phyloP scores from a whole-genome alignment of 2,329 filamentous ascomycete genomes.

The Cladosporium sp. region DNA sequence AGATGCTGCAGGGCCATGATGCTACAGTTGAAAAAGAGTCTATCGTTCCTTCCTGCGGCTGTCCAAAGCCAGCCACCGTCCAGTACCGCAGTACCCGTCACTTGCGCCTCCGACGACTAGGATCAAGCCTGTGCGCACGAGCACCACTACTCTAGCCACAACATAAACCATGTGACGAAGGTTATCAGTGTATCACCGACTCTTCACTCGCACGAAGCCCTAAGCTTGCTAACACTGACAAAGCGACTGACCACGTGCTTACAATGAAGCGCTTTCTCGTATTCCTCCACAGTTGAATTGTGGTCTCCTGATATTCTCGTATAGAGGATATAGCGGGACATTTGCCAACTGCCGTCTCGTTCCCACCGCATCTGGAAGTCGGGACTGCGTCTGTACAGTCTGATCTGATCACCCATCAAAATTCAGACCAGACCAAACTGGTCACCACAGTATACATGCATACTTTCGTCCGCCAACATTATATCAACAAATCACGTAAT shows the following conservation, averaged over 20 bases:
- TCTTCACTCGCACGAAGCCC: neutral
- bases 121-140: conserved; percentile 1
- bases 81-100: neutral
- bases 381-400: neutral
- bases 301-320: conserved; percentile 5
- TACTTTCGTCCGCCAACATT: neutral
- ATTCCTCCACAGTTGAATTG: neutral
- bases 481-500: neutral
- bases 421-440: neutral
- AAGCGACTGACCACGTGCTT: neutral
- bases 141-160: neutral
- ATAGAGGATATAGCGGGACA: neutral
- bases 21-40: neutral
- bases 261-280: neutral
- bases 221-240: conserved; percentile 14
- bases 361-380: neutral
- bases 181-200: neutral
- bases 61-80: neutral
- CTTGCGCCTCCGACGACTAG: neutral
- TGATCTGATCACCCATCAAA: neutral
- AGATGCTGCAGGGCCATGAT: neutral
- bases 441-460: neutral
- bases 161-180: neutral
- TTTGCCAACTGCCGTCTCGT: neutral
- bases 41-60: neutral